phyloP scores from a whole-genome alignment of 2,329 filamentous ascomycete genomes.

The Neurospora crassa region DNA sequence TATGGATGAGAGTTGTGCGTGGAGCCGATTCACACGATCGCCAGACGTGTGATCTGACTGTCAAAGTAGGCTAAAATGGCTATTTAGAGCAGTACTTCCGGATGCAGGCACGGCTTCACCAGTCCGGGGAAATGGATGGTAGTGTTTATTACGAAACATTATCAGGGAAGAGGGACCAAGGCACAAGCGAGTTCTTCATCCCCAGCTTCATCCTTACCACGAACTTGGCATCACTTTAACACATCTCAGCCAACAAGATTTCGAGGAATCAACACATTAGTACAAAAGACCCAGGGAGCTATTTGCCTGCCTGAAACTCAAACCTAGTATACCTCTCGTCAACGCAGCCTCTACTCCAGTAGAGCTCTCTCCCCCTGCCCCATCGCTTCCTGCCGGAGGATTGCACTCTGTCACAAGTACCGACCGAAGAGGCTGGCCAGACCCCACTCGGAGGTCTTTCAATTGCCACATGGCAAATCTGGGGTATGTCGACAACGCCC shows the following conservation, averaged over 20 bases:
- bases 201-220: no score
- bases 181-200: no score
- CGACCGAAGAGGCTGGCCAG: neutral
- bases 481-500: neutral
- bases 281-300: no score
- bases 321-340: rapidly evolving
- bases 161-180: no score
- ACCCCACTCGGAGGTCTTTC: neutral
- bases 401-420: neutral
- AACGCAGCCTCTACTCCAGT: neutral
- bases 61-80: conserved; percentile 18
- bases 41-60: conserved; percentile 7
- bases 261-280: no score
- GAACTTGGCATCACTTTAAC: no score
- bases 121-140: neutral
- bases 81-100: conserved; percentile 17
- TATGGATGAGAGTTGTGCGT: conserved; percentile 14
- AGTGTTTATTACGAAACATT: no score
- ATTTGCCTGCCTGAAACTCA: no score
- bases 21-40: neutral
- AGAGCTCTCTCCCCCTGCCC: neutral
- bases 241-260: no score
- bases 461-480: neutral
- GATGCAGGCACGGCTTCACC: conserved; percentile 15
- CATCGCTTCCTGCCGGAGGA: neutral